Conservation (phyloP, 2,329 filamentous ascomycete genomes). For the Hysterium pulicare region DNA sequence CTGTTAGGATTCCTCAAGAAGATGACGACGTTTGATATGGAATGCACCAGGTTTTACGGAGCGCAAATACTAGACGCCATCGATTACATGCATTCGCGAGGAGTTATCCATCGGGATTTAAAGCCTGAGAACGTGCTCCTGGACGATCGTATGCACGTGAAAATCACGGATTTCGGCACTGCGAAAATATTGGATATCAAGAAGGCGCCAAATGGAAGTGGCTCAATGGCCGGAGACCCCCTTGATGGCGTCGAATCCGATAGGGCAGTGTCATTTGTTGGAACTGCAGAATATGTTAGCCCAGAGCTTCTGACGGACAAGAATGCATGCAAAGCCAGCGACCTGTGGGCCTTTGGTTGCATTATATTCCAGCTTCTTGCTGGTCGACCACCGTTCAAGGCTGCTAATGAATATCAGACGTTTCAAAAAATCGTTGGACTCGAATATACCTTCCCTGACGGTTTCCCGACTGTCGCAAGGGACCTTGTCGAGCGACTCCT, state of each 20-base stretch:
- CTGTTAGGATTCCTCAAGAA: conserved; percentile 90
- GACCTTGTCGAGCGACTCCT: conserved; percentile 88
- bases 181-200: conserved; percentile 77
- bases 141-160: conserved; percentile 94
- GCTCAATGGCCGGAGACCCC: conserved; percentile 45
- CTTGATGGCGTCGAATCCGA: conserved; percentile 61
- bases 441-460: conserved; percentile 88
- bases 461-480: conserved; percentile 80
- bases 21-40: conserved; percentile 88
- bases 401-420: conserved; percentile 89
- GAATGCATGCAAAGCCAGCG: conserved; percentile 94
- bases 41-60: conserved; percentile 90
- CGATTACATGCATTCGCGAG: conserved; percentile 95
- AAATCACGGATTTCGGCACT: conserved; percentile 98
- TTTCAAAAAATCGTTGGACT: conserved; percentile 97
- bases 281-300: conserved; percentile 96
- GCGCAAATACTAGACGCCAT: conserved; percentile 95
- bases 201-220: conserved; percentile 39
- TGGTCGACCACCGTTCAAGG: conserved; percentile 97
- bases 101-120: conserved; percentile 92
- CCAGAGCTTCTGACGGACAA: conserved; percentile 96
- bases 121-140: conserved; percentile 97
- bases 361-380: conserved; percentile 94
- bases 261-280: conserved; percentile 90
- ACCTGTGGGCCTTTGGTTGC: conserved; percentile 97